phyloP scores from a whole-genome alignment of 352 stramenopile species.

The Phytophthora hibernalis region DNA sequence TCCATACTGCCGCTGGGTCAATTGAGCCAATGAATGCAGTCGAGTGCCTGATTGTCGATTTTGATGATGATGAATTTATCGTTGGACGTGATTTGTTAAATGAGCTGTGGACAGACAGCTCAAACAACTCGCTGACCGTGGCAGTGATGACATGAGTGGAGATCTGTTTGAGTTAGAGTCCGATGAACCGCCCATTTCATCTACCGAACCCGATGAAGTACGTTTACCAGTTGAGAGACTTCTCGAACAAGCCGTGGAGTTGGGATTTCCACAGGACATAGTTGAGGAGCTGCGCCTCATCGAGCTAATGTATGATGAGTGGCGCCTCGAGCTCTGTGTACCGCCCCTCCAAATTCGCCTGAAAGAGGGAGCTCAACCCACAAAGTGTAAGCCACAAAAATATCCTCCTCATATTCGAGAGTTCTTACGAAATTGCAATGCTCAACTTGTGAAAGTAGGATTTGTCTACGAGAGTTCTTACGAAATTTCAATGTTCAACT shows the following conservation, averaged over 20 bases:
- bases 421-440: constrained; percentile 15
- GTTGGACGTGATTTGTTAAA: too few species aligned
- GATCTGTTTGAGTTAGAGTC: too few species aligned
- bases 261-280: not conserved
- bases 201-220: not conserved
- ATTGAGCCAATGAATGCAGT: too few species aligned
- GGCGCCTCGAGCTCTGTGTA: constrained; percentile 8
- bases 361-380: not conserved
- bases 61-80: too few species aligned
- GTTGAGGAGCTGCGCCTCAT: not conserved
- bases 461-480: constrained; percentile 13
- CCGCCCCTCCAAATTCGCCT: constrained; percentile 3
- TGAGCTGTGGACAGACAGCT: too few species aligned
- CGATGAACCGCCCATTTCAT: too few species aligned
- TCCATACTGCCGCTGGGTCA: too few species aligned
- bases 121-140: too few species aligned
- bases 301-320: not conserved
- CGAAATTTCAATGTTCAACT: too few species aligned
- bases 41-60: too few species aligned
- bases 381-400: constrained; percentile 1
- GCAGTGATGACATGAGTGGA: too few species aligned
- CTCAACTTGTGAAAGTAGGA: constrained; percentile 10
- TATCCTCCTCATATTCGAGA: not conserved
- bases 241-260: not conserved
- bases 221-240: not conserved